These are phyloP conservation scores for Colletotrichum tofieldiae DNA, from an alignment of 2,329 filamentous ascomycete species.

Conservation along the genomic window DNA sequence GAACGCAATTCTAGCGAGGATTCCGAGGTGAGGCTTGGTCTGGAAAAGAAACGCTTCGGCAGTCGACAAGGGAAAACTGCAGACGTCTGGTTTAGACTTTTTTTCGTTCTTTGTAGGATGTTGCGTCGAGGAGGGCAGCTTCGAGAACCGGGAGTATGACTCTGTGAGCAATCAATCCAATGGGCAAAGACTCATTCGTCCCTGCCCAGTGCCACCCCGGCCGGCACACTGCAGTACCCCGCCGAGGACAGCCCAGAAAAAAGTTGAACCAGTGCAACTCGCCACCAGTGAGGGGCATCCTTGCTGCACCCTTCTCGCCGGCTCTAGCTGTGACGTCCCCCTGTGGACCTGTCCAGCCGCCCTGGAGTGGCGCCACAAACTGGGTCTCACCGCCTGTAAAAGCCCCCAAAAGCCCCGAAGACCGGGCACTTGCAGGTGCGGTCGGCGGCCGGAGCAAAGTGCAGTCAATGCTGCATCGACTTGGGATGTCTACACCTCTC, in stretches of 20 bases:
- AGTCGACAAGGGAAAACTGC: slow-evolving; percentile 4
- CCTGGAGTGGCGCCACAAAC: slow-evolving; percentile 22
- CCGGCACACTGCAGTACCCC: slow-evolving; percentile 32
- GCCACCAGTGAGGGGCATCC: slow-evolving; percentile 40
- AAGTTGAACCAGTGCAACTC: slow-evolving; percentile 9
- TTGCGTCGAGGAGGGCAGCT: slow-evolving; percentile 24
- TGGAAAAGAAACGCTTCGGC: background rate
- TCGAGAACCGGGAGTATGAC: slow-evolving; percentile 29
- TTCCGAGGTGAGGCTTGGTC: background rate
- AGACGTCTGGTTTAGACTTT: slow-evolving; percentile 25
- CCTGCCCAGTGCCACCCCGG: slow-evolving; percentile 22
- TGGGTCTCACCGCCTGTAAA: slow-evolving; percentile 37
- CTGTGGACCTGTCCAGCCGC: slow-evolving; percentile 28
- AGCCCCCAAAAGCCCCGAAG: slow-evolving; percentile 17
- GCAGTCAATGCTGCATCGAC: slow-evolving; percentile 16
- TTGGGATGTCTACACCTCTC: slow-evolving; percentile 9
- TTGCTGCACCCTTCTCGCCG: slow-evolving; percentile 28
- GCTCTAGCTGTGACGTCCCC: slow-evolving; percentile 26
- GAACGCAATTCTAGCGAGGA: slow-evolving; percentile 4
- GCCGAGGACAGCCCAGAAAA: slow-evolving; percentile 35
- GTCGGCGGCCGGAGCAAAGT: slow-evolving; percentile 13
- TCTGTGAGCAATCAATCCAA: slow-evolving; percentile 15
- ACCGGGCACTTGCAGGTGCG: slow-evolving; percentile 26
- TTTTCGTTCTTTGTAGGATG: slow-evolving; percentile 19
- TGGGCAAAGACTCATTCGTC: slow-evolving; percentile 41